Base-by-base conservation (phyloP, 192 early-diverging fungal species). In the Mortierella claussenii region DNA sequence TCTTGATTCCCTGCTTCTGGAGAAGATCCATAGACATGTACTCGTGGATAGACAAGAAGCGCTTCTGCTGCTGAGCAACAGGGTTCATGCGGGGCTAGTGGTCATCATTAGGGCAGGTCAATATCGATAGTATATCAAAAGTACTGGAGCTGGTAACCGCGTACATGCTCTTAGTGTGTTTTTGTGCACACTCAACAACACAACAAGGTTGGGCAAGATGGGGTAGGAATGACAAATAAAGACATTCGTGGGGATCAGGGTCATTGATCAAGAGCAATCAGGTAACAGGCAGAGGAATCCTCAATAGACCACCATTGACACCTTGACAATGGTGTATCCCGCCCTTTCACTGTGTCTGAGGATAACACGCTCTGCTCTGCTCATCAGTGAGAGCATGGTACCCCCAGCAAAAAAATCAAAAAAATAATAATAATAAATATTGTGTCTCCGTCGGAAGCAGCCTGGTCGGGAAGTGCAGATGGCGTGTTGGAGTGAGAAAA, bases 31-130 rank as follows among this genome's bases (percentile, higher is more conserved):
- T 95, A 18, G 96, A 98, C 69, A 93, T 82, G 87, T 99, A 93
- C 86, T 99, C 98, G 80, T 99, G 98, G 78, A 99, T 98, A 58
- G 95, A 94, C 45, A 99, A 89, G 90, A 91, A 88, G 65, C 94
- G 92, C 83, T 89, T 90, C 62, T 91, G 89, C 73, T 90, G 88
- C 18, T 66, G 63, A 50, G 46, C 59, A 67, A 59, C 64, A 48
- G 33, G 31, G 62, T 75, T 75, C 61, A 65, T 60, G 65, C 64
- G 73, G 65, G 73, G 64, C 73, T 76, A 62, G 34, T 34, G 2
- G 8, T 26, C 5, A 47, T 18, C 13, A 10, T 13, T 13, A 31
- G 31, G 17, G 4, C 3, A 32, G 31, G 18, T 11, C 1, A 49
- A 27, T 26, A 11, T 9, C 4, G 3, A 24, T 49, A 49, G 47